Base-by-base conservation (phyloP, 371 early-diverging fungal species). In the Lichtheimia ornata region DNA sequence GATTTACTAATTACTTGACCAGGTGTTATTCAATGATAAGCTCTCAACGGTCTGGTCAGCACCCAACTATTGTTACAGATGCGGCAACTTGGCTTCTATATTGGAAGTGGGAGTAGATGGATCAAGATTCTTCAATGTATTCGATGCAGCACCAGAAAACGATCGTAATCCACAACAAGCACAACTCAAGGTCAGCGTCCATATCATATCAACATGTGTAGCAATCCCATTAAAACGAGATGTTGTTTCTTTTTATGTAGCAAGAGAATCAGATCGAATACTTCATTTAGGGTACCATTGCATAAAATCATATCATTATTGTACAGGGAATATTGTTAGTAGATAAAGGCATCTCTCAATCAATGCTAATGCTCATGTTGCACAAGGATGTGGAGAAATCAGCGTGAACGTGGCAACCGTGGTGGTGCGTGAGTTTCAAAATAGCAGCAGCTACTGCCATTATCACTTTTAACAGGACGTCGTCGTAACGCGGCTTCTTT, bases 41-140 rank as follows among this genome's bases (percentile, higher is more conserved):
- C 83, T 94, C 6, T 90, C 91, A 5, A 95, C 96, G 0, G 96
- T 96, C 2, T 96, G 96, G 96, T 91, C 92, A 18, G 91, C 91
- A 14, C 90, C 90, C 13, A 90, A 88, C 70, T 97, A 99, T 71
- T 99, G 99, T 72, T 96, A 97, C 65, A 85, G 98, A 13, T 97
- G 96, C 53, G 97, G 97, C 12, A 99, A 99, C 67, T 56, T 95
- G 61, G 99, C 97, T 0, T 91, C 94, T 4, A 87, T 97, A 18
- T 79, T 99, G 49, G 96, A 99, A 73, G 91, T 99, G 14, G 89
- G 88, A 42, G 86, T 82, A 3, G 84, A 88, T 57, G 85, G 92
- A 12, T 88, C 90, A 67, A 73, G 93, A 5, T 91, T 84, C 63
- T 96, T 94, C 70, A 94, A 94, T 66, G 93, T 94, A 0, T 96